Base-by-base conservation (phyloP, 202 grass and related monocot species). In the Eragrostis tef region DNA sequence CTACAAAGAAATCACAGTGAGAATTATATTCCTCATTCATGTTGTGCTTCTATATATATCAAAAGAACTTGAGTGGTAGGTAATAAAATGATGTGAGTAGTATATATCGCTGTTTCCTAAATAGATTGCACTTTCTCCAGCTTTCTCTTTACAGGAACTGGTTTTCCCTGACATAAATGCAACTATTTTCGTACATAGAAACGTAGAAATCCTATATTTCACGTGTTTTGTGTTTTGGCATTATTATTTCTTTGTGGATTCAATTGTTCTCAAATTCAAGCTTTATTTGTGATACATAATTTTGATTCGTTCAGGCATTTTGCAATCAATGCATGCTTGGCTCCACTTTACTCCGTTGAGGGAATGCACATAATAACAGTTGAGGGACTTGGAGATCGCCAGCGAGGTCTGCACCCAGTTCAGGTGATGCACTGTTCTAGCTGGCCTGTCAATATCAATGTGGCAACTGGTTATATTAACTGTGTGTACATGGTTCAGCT, bases 311-410 rank as follows among this genome's bases (percentile, higher is more conserved):
- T 54, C 75, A 98, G 95, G 90, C 90, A 98, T 93, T 94, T 87
- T 77, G 92, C 95, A 76, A 93, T 98, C 79, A 98, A 98, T 67
- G 95, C 92, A 78, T 98, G 95, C 73, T 82, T 98, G 84, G 86
- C 95, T 87, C 95, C 92, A 41, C 90, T 98, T 79, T 98, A 98
- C 87, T 94, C 92, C 51, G 70, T 98, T 50, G 95, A 98, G 79
- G 95, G 95, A 88, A 98, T 94, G 92, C 95, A 98, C 73, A 84
- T 98, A 89, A 94, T 98, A 58, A 98, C 95, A 77, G 88, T 98
- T 36, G 95, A 98, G 83, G 95, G 95, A 86, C 78, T 98, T 85
- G 95, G 92, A 82, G 82, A 98, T 91, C 79, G 78, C 8, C 86
- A 78, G 52, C 81, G 49, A 84, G 90, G 92, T 88, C 84, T 98